Conservation (phyloP, 768 basidiomycete genomes). For the Lentinula sp. region DNA sequence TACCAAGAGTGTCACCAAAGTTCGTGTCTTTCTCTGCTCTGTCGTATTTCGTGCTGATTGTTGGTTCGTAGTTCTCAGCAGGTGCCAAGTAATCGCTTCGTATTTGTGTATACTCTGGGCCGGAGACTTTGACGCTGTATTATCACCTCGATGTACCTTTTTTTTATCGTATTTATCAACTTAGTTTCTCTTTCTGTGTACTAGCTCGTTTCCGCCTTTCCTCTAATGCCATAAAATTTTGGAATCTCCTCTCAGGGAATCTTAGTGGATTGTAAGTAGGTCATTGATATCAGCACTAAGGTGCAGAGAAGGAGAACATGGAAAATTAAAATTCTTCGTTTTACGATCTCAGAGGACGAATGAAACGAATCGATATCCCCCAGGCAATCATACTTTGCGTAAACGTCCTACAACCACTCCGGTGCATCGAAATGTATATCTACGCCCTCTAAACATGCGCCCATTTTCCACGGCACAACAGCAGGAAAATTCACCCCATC, state of each 20-base stretch:
- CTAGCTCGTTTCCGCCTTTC: not conserved
- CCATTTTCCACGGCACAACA: slow-evolving; percentile 16
- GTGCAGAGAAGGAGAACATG: not conserved
- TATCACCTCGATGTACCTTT: slow-evolving; percentile 6
- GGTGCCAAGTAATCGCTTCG: slow-evolving; percentile 48
- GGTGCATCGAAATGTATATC: slow-evolving; percentile 10
- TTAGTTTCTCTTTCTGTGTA: not conserved
- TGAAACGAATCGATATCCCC: too few species aligned
- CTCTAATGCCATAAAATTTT: not conserved
- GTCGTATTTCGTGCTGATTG: not conserved
- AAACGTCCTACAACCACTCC: not conserved
- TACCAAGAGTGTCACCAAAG: slow-evolving; percentile 88
- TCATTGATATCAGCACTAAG: not conserved
- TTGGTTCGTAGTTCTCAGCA: slow-evolving; percentile 52
- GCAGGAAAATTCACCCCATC: slow-evolving; percentile 21
- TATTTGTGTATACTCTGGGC: not conserved
- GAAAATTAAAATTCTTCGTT: too few species aligned
- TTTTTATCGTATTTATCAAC: slow-evolving; percentile 6
- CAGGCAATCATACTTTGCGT: not conserved
- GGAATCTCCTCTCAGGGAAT: too few species aligned
- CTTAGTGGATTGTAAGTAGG: not conserved
- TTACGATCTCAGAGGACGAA: too few species aligned
- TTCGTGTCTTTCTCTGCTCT: slow-evolving; percentile 20
- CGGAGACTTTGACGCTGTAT: slow-evolving; percentile 4
- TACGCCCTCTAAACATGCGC: slow-evolving; percentile 8